phyloP scores from a whole-genome alignment of 2,329 filamentous ascomycete species.

The Ambrosiella cleistominuta region DNA sequence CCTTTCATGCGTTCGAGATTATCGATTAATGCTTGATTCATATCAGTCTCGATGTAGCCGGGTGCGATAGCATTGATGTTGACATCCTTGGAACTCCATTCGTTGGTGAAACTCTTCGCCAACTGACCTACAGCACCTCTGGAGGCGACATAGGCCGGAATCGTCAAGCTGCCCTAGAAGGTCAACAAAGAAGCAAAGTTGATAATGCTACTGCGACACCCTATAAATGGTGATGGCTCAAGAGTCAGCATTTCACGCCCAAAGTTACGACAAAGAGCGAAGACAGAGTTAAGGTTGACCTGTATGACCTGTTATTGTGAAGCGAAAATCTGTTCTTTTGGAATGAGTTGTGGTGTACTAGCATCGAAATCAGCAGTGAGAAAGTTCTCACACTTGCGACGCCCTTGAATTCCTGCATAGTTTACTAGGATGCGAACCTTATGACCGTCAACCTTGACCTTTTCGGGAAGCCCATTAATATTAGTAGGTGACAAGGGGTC shows the following conservation, averaged over 20 bases:
- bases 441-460: constrained; percentile 43
- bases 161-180: constrained; percentile 76
- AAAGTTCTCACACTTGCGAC: constrained; percentile 59
- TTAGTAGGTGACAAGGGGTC: constrained; percentile 47
- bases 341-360: constrained; percentile 11
- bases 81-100: constrained; percentile 66
- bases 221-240: constrained; percentile 26
- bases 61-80: constrained; percentile 80
- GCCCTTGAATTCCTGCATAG: constrained; percentile 70
- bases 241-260: constrained; percentile 61
- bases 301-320: constrained; percentile 44
- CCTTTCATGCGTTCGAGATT: constrained; percentile 51
- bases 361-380: constrained; percentile 60
- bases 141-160: constrained; percentile 71
- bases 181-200: constrained; percentile 68
- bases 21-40: constrained; percentile 70
- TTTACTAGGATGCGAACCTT: constrained; percentile 65
- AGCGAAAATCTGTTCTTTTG: constrained; percentile 5
- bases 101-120: constrained; percentile 71
- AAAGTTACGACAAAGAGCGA: constrained; percentile 59
- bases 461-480: constrained; percentile 42
- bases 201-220: constrained; percentile 54
- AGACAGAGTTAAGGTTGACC: constrained; percentile 72
- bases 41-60: constrained; percentile 84
- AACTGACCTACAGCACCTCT: constrained; percentile 76